These are phyloP conservation scores for Tetrahymena elliotti DNA, from an alignment of 73 alveolate species.

Conservation along the genomic window DNA sequence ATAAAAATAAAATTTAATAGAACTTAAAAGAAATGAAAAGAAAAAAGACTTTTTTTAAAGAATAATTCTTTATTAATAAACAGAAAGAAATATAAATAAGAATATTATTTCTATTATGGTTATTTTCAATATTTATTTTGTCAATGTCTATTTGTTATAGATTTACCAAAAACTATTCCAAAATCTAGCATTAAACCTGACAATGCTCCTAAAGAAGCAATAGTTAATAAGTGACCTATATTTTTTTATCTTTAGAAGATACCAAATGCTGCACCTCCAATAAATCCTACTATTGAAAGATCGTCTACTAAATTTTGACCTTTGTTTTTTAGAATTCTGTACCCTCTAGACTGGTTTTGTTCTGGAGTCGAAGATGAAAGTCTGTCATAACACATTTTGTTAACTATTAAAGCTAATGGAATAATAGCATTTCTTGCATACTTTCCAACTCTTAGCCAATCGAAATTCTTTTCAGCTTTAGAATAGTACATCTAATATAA, in stretches of 20 bases:
- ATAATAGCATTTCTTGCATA: neutral
- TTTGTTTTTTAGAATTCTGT: neutral
- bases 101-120: too few species aligned
- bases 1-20: too few species aligned
- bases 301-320: neutral
- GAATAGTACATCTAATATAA: neutral
- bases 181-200: neutral
- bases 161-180: neutral
- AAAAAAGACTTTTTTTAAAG: too few species aligned
- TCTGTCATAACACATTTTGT: neutral
- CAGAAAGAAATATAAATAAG: too few species aligned
- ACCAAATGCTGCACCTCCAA: neutral
- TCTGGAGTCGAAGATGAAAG: neutral
- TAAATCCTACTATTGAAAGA: neutral
- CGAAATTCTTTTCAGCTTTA: neutral
- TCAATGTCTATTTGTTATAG: neutral
- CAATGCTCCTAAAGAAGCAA: neutral
- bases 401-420: neutral
- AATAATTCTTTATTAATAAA: too few species aligned
- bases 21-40: too few species aligned
- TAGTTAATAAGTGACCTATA: too few species aligned
- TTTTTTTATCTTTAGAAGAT: too few species aligned
- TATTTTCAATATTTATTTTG: too few species aligned
- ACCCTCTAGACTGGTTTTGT: neutral
- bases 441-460: neutral